Evolutionary conservation across 2,329 filamentous ascomycete species (phyloP).

Genomic region (Phaeosphaeriaceae sp.): DNA sequence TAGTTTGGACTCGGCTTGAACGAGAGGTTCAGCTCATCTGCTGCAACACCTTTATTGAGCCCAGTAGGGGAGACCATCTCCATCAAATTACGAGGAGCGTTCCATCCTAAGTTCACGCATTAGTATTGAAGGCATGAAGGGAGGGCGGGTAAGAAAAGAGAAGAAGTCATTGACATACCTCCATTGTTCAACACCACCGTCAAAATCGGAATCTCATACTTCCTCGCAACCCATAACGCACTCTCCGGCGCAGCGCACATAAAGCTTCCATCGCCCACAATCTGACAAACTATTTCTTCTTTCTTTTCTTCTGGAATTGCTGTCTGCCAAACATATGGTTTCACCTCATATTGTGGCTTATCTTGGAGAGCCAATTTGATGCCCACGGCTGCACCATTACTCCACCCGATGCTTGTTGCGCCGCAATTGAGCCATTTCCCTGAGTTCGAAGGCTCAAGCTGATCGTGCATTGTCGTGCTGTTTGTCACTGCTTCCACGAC

Average conservation of each 20-base stretch:
- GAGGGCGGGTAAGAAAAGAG: conserved; percentile 1
- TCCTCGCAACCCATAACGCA: conserved; percentile 74
- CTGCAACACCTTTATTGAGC: conserved; percentile 62
- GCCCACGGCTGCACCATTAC: conserved; percentile 75
- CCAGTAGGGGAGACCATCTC: conserved; percentile 67
- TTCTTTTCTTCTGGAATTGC: conserved; percentile 63
- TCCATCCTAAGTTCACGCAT: conserved; percentile 58
- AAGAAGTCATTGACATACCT: conserved; percentile 46
- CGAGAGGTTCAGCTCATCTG: conserved; percentile 70
- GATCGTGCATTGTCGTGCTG: conserved; percentile 71
- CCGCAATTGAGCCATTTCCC: conserved; percentile 84
- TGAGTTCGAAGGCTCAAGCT: conserved; percentile 72
- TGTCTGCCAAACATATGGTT: no score
- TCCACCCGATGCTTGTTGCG: conserved; percentile 82
- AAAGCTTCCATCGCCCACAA: conserved; percentile 74
- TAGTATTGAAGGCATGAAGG: conserved; percentile 1
- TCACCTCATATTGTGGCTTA: no score
- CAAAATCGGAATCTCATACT: conserved; percentile 63
- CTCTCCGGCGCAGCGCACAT: conserved; percentile 71
- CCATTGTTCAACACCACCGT: conserved; percentile 67
- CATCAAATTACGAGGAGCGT: conserved; percentile 65
- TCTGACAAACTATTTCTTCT: conserved; percentile 49
- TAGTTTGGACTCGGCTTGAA: conserved; percentile 68
- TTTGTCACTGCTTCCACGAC: conserved; percentile 82
- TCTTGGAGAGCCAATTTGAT: no score